These are phyloP conservation scores for Pachyrhizus erosus DNA, from an alignment of 306 rosid species.

Conservation along the genomic window DNA sequence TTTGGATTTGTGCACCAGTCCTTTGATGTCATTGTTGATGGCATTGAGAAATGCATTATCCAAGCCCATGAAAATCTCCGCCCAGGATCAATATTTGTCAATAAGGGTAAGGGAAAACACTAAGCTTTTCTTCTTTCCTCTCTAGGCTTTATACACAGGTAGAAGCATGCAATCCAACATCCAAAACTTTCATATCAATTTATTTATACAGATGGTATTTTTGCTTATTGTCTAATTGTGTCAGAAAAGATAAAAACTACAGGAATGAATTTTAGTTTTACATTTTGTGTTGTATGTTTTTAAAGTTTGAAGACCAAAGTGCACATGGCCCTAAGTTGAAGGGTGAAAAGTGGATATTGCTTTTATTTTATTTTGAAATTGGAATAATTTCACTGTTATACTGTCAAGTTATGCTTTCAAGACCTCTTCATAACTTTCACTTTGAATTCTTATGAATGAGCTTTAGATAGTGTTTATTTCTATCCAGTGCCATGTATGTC, in stretches of 20 bases:
- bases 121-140: slow-evolving; percentile 13
- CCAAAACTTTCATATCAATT: not conserved
- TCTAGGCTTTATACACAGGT: not conserved
- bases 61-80: slow-evolving; percentile 89
- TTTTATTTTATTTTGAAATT: slow-evolving; percentile 5
- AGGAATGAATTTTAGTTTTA: not conserved
- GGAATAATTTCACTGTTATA: not conserved
- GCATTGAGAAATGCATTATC: slow-evolving; percentile 83
- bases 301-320: not conserved
- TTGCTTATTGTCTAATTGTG: not conserved
- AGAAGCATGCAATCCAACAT: slow-evolving; percentile 8
- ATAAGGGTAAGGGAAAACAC: slow-evolving; percentile 62
- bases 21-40: slow-evolving; percentile 85
- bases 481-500: not conserved
- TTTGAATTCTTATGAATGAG: not conserved
- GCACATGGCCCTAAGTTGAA: not conserved
- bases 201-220: not conserved
- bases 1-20: slow-evolving; percentile 93
- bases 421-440: not conserved
- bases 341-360: not conserved
- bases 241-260: slow-evolving; percentile 16
- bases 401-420: slow-evolving; percentile 10
- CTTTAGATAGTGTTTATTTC: not conserved
- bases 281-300: not conserved
- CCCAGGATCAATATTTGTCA: slow-evolving; percentile 78